Evolutionary conservation across 805 yeast species (phyloP).

Genomic region (Candida maris): DNA sequence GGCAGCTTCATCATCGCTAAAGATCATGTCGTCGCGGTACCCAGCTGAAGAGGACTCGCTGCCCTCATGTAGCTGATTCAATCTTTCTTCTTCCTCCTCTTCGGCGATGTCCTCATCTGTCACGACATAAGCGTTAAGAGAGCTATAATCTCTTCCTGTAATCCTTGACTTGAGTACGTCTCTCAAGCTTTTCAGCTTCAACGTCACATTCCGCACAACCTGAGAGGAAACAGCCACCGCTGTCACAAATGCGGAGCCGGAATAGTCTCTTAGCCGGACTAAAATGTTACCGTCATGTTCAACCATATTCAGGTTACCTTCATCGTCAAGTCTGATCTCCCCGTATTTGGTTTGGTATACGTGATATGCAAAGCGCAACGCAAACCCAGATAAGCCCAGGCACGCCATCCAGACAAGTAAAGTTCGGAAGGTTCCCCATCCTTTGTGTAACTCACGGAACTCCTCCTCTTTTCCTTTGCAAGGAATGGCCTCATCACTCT

Average conservation of each 20-base stretch:
- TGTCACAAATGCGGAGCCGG: slow-evolving; percentile 28
- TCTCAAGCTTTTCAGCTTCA: slow-evolving; percentile 6
- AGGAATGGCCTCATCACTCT: slow-evolving; percentile 48
- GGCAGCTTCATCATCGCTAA: slow-evolving; percentile 23
- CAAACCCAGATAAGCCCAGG: slow-evolving; percentile 44
- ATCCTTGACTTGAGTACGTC: slow-evolving; percentile 6
- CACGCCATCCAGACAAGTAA: slow-evolving; percentile 46
- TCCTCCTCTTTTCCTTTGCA: slow-evolving; percentile 83
- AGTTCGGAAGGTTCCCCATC: slow-evolving; percentile 42
- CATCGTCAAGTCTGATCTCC: slow-evolving; percentile 75
- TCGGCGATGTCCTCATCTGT: slow-evolving; percentile 21
- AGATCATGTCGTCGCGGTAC: slow-evolving; percentile 18
- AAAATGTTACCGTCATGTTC: slow-evolving; percentile 23
- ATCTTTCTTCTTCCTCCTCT: slow-evolving; percentile 7
- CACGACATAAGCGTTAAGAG: slow-evolving; percentile 19
- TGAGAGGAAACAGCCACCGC: slow-evolving; percentile 30
- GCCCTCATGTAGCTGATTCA: background rate
- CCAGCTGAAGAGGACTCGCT: slow-evolving; percentile 16
- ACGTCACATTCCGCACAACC: slow-evolving; percentile 5
- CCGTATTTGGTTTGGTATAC: slow-evolving; percentile 51
- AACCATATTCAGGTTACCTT: slow-evolving; percentile 38
- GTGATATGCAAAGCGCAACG: slow-evolving; percentile 37
- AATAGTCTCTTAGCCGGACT: slow-evolving; percentile 19
- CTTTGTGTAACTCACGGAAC: slow-evolving; percentile 53
- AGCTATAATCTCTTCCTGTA: slow-evolving; percentile 7